These are phyloP conservation scores for Phaseolus lunatus DNA, from an alignment of 306 rosid species.

Conservation along the genomic window DNA sequence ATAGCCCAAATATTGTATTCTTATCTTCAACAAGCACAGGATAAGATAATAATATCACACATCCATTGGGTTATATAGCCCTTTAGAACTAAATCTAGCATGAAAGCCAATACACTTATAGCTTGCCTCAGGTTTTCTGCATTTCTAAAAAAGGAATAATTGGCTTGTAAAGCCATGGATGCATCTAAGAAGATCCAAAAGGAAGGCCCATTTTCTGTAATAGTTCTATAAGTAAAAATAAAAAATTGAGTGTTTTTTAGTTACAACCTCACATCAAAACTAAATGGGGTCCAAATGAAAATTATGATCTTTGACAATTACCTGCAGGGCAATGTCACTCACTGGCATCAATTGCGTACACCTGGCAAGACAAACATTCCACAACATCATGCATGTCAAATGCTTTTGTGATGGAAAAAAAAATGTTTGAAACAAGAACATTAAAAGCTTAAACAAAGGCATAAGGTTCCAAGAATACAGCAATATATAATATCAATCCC, in stretches of 20 bases:
- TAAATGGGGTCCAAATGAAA: slow-evolving; percentile 18
- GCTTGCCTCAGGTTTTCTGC: too few relatives aligned
- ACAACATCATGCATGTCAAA: slow-evolving; percentile 36
- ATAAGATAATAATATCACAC: not conserved
- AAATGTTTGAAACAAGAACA: slow-evolving; percentile 21
- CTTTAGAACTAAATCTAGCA: slow-evolving; percentile 1
- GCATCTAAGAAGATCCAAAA: not conserved
- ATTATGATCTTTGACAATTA: slow-evolving; percentile 49
- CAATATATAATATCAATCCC: slow-evolving; percentile 4
- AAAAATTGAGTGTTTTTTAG: not conserved
- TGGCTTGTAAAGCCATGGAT: not conserved
- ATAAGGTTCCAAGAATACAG: slow-evolving; percentile 3
- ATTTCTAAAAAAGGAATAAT: not conserved
- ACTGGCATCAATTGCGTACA: slow-evolving; percentile 98
- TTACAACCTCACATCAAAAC: not conserved
- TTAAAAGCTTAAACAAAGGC: slow-evolving; percentile 14
- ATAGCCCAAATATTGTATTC: not conserved
- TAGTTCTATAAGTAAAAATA: not conserved
- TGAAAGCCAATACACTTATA: not conserved
- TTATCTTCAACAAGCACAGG: not conserved
- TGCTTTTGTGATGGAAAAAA: slow-evolving; percentile 24
- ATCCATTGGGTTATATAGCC: not conserved
- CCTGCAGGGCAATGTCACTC: slow-evolving; percentile 98
- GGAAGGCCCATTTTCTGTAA: not conserved
- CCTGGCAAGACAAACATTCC: slow-evolving; percentile 63